These are phyloP conservation scores for Tylopilus cervinicoccineus DNA, from an alignment of 768 basidiomycete species.

Conservation along the genomic window DNA sequence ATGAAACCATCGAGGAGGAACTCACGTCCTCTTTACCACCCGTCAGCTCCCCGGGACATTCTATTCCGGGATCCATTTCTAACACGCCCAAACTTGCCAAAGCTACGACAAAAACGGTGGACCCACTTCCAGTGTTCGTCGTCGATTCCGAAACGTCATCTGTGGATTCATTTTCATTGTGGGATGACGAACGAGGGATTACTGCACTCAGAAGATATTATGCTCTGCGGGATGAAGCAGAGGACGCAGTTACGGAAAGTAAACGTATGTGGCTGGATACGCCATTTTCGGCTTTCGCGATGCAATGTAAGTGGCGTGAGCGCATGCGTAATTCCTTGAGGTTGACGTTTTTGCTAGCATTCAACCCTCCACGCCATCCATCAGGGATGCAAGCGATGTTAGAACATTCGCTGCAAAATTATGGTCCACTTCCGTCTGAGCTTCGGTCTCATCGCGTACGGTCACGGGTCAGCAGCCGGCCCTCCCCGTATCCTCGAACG, in stretches of 20 bases:
- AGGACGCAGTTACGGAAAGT: constrained; percentile 64
- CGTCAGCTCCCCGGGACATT: constrained; percentile 23
- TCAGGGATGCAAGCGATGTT: constrained; percentile 69
- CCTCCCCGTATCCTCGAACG: constrained; percentile 68
- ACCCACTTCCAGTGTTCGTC: constrained; percentile 45
- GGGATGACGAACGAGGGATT: constrained; percentile 71
- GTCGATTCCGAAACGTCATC: constrained; percentile 55
- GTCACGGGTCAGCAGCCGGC: constrained; percentile 65
- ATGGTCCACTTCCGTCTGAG: constrained; percentile 70
- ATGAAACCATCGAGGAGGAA: constrained; percentile 81
- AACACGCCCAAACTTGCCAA: constrained; percentile 24
- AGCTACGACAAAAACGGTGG: constrained; percentile 21
- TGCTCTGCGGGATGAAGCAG: constrained; percentile 64
- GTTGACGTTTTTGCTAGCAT: constrained; percentile 42
- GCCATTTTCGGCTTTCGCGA: constrained; percentile 63
- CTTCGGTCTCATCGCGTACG: constrained; percentile 58
- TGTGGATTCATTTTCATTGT: constrained; percentile 41
- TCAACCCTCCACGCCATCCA: constrained; percentile 62
- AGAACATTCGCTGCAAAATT: constrained; percentile 68
- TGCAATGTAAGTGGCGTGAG: constrained; percentile 57
- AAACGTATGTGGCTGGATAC: constrained; percentile 65
- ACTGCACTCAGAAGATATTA: constrained; percentile 62
- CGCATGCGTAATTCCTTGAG: background rate
- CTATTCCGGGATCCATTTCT: constrained; percentile 21
- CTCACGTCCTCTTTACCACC: constrained; percentile 32